Evolutionary conservation across 371 early-diverging fungal genomes (phyloP).

Genomic region (Cokeromyces recurvatus): DNA sequence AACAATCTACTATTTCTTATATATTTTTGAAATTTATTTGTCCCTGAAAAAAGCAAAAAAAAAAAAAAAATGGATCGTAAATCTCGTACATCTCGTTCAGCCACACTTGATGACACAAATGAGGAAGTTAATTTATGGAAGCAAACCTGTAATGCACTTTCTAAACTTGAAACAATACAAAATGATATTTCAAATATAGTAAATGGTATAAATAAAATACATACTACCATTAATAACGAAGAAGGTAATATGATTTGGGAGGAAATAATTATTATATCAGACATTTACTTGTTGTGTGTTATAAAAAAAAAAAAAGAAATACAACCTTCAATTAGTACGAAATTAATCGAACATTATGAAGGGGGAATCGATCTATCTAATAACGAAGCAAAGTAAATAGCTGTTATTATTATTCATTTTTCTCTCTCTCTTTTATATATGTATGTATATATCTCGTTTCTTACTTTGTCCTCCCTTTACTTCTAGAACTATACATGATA

Average conservation of each 20-base stretch:
- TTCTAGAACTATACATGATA: slow-evolving; percentile 49
- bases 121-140: slow-evolving; percentile 57
- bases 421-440: too few relatives aligned
- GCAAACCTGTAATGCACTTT: slow-evolving; percentile 45
- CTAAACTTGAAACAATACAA: slow-evolving; percentile 44
- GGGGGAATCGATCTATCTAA: slow-evolving; percentile 36
- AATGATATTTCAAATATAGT: slow-evolving; percentile 36
- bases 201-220: slow-evolving; percentile 39
- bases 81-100: slow-evolving; percentile 47
- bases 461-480: too few relatives aligned
- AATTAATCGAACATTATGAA: slow-evolving; percentile 34
- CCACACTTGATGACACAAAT: slow-evolving; percentile 45
- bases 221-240: slow-evolving; percentile 26
- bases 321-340: slow-evolving; percentile 16
- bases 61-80: slow-evolving; percentile 38
- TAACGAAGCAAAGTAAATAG: slow-evolving; percentile 35
- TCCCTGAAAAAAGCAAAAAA: background rate
- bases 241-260: slow-evolving; percentile 41
- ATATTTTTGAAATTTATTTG: too few relatives aligned
- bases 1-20: too few relatives aligned
- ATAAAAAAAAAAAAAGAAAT: slow-evolving; percentile 21
- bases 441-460: background rate
- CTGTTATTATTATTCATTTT: too few relatives aligned
- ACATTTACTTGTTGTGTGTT: too few relatives aligned
- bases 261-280: background rate